Conservation (phyloP, 2,329 filamentous ascomycete species). For the Xylaria sp. region DNA sequence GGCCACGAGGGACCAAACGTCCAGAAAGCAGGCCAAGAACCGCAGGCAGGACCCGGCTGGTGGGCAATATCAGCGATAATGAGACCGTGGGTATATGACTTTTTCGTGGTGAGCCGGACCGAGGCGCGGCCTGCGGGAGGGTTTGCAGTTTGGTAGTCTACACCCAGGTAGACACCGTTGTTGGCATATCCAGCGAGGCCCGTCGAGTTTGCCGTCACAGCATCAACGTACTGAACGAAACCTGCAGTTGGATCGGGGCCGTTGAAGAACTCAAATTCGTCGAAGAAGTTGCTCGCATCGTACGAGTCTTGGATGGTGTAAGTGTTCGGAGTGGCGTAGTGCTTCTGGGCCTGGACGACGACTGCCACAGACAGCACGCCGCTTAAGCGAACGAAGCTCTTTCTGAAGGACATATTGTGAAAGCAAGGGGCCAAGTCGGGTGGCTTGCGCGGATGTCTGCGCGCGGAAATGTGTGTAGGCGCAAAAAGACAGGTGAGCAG, state of each 20-base stretch:
- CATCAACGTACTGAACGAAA: constrained; percentile 72
- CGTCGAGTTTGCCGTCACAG: constrained; percentile 59
- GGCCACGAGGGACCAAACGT: constrained; percentile 74
- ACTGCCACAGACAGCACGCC: constrained; percentile 32
- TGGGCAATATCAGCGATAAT: constrained; percentile 76
- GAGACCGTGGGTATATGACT: constrained; percentile 70
- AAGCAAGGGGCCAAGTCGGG: constrained; percentile 3
- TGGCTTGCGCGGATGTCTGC: background rate
- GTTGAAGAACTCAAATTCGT: constrained; percentile 61
- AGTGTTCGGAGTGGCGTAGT: constrained; percentile 52
- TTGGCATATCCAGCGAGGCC: constrained; percentile 64
- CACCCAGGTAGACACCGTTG: constrained; percentile 69
- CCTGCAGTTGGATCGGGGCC: constrained; percentile 73
- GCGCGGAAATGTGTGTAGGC: constrained; percentile 6
- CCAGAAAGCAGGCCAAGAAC: constrained; percentile 79
- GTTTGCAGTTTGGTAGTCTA: constrained; percentile 65
- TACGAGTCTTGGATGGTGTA: constrained; percentile 57
- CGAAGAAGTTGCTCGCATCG: constrained; percentile 61
- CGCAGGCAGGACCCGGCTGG: constrained; percentile 75
- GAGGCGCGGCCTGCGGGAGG: constrained; percentile 68
- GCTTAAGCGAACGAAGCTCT: constrained; percentile 33
- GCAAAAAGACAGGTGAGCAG: constrained; percentile 8
- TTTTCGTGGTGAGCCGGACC: constrained; percentile 71
- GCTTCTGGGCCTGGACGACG: constrained; percentile 29
- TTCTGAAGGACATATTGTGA: constrained; percentile 33